Percentiles rank a stretch among this genome's conserved stretches.
Evolutionary conservation across 2,329 filamentous ascomycete species (phyloP).

Genomic region (Elsinoe perseae): DNA sequence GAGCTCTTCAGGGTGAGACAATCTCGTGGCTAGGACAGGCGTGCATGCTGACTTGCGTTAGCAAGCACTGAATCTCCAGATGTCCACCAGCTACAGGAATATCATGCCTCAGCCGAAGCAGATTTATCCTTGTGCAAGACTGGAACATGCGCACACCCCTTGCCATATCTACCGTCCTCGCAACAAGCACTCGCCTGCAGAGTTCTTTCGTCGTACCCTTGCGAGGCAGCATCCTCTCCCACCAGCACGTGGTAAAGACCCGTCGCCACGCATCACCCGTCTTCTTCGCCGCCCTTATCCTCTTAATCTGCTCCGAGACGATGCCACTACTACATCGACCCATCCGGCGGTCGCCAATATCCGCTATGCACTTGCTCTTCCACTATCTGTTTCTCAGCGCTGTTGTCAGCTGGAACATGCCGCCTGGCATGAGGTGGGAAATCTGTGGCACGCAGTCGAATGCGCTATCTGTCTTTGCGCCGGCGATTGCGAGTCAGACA

Average conservation of each 20-base stretch:
- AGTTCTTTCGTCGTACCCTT: conserved; percentile 7
- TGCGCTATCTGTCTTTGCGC: conserved; percentile 14
- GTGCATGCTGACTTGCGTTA: background rate
- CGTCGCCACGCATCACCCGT: background rate
- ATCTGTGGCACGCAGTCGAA: conserved; percentile 12
- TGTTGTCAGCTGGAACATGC: background rate
- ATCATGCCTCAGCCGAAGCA: background rate
- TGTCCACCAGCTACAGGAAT: conserved; percentile 1
- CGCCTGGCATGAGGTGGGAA: conserved; percentile 4
- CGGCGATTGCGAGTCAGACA: conserved; percentile 4
- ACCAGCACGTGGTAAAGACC: conserved; percentile 3
- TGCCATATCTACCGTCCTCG: conserved; percentile 7
- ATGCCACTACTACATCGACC: background rate
- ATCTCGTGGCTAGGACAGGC: background rate
- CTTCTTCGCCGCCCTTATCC: conserved; percentile 5
- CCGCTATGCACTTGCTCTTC: conserved; percentile 7
- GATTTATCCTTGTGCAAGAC: background rate
- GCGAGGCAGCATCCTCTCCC: conserved; percentile 7
- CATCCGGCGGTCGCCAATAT: background rate
- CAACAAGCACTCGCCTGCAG: conserved; percentile 1
- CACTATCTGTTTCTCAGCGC: background rate
- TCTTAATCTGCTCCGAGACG: conserved; percentile 7
- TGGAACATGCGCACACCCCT: background rate
- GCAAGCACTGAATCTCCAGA: conserved; percentile 11
- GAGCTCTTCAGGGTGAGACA: conserved; percentile 17